Base-by-base conservation (phyloP, 2,329 filamentous ascomycete genomes). In the Alternaria burnsii region DNA sequence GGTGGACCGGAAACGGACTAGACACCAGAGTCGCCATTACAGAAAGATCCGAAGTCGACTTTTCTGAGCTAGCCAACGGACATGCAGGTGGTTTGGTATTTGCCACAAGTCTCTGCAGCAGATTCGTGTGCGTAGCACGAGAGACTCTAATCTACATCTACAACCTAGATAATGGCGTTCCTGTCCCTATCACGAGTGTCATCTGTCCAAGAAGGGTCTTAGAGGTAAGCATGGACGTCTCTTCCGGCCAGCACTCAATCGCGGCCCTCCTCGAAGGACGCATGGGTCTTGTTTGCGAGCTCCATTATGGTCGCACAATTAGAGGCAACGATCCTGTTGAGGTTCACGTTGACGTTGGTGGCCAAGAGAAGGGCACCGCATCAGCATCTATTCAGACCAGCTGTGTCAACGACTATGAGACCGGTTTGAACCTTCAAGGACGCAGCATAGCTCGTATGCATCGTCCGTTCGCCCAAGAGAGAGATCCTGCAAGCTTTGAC, bases 171-270 rank as follows among this genome's bases (percentile, higher is more conserved):
- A 65, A 72, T 63, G 72, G 67, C 7, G 68, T 73, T 61, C 66
- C 85, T 55, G 63, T 77, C 43, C 84, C 83, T 2, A 73, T 87
- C 16, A 82, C 86, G 1, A 84, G 79, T 41, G 82, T 91, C 11
- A 71, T 83, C 14, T 90, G 88, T 66, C 87, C 86, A 12, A 79
- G 82, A 16, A 79, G 83, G 44, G 84, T 90, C 3, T 71, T 91
- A 6, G 82, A 84, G 3, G 85, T 87, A 67, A 86, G 86, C 62
- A 88, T 91, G 82, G 87, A 90, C 71, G 86, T 86, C 0, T 88
- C 84, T 5, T 83, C 81, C 3, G 79, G 84, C 9, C 81, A 82
- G 43, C 82, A 86, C 65, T 82, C 86, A 7, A 79, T 90, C 52
- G 88, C 87, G 16, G 83, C 86, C 30, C 77, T 91, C 9, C 79